Base-by-base conservation (phyloP, 306 rosid genomes). In the Abrus pulchellus region DNA sequence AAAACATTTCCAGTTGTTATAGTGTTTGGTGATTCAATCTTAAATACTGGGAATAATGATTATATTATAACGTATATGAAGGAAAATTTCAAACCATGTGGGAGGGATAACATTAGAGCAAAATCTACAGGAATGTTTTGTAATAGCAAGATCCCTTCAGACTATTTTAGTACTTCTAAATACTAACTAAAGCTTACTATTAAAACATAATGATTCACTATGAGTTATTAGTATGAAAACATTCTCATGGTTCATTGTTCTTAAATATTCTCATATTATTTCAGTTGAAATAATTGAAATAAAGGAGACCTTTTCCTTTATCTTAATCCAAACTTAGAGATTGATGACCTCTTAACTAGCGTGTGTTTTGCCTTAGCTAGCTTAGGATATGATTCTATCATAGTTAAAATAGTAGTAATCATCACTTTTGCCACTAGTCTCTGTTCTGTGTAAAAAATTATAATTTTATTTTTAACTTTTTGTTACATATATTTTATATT, bases 201-300 rank as follows among this genome's bases (percentile, higher is more conserved):
- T 47, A 48, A 5, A n/a, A 2, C 20, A 62, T 11, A 20, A 20
- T 48, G 9, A 10, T 33, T 76, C 49, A 33, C 7, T 47, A 62
- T 7, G 1, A 74, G n/a, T 55, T 47, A 6, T 8, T 5, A 12
- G 34, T 29, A 36, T 0, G 2, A 48, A 29, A 9, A n/a, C 28
- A 64, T n/a, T 45, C 12, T 48, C 10, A 65, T 0, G 11, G 11
- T 38, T 59, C 9, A 59, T 59, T 64, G 28, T 69, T 29, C n/a
- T 75, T 41, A 41, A 49, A 38, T 3, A 68, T 60, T 68, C 9
- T 33, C 8, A 62, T 62, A 27, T 65, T 3, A 63, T 72, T 68
- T 57, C 70, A 85, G 88, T 28, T 81, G 81, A 79, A 72, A 32
- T 10, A 9, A 54, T 85, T 60, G 88, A 84, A 6, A 13, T 85